phyloP scores from a whole-genome alignment of 169 alveolate species.

The Perkinsus marinus region DNA sequence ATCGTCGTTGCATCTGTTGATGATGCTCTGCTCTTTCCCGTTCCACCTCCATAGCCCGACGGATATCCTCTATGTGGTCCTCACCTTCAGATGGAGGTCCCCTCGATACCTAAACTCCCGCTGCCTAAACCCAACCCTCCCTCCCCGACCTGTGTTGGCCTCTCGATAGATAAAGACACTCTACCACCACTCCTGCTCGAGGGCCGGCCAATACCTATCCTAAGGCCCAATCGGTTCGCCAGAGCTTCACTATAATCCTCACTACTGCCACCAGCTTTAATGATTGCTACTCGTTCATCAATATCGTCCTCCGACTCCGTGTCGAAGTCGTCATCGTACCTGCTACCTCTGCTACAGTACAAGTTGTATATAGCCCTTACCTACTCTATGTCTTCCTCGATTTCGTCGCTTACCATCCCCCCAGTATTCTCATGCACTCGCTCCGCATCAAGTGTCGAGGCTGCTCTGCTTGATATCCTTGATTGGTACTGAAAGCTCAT shows the following conservation, averaged over 20 bases:
- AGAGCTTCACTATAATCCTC: neutral
- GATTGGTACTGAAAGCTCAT: no score
- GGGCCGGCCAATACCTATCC: neutral
- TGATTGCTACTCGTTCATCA: neutral
- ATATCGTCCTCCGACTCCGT: neutral
- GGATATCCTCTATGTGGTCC: neutral
- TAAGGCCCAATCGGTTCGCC: neutral
- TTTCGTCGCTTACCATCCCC: no score
- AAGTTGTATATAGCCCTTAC: no score
- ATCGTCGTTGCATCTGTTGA: neutral
- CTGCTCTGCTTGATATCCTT: no score
- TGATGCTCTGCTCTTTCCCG: neutral
- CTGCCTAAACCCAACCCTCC: no score
- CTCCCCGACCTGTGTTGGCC: no score
- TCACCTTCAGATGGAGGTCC: neutral
- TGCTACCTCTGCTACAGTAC: no score
- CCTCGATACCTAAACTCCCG: neutral
- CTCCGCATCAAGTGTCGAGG: no score
- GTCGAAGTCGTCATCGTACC: neutral
- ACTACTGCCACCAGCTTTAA: neutral
- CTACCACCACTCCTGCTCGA: no score
- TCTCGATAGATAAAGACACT: no score
- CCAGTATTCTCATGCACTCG: no score
- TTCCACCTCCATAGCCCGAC: neutral
- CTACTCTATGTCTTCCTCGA: no score